Conservation (phyloP, 2,329 filamentous ascomycete species). For the Cladobotryum mycophilum region DNA sequence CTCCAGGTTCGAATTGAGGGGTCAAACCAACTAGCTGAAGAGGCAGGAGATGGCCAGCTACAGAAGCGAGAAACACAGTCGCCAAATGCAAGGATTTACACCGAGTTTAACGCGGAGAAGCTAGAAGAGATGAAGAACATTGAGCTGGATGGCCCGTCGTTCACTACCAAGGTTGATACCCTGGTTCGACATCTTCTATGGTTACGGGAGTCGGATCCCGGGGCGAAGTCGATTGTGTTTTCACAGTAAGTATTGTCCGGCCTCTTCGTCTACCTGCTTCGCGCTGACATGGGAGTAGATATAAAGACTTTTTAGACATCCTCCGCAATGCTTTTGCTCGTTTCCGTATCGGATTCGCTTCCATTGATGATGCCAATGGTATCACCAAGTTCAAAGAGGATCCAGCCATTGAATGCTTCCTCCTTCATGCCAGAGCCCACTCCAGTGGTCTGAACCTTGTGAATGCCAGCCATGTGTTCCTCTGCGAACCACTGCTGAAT, state of each 20-base stretch:
- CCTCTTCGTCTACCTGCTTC: not conserved
- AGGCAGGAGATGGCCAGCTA: conserved; percentile 7
- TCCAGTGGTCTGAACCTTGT: conserved; percentile 86
- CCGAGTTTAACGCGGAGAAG: conserved; percentile 63
- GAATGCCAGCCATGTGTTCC: conserved; percentile 87
- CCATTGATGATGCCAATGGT: conserved; percentile 62
- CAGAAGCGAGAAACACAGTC: conserved; percentile 15
- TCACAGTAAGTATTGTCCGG: conserved; percentile 52
- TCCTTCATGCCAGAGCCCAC: conserved; percentile 84
- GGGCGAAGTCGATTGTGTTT: conserved; percentile 89
- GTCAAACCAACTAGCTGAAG: not conserved
- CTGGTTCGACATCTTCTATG: conserved; percentile 75
- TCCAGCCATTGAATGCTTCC: conserved; percentile 68
- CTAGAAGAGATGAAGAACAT: conserved; percentile 77
- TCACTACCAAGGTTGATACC: conserved; percentile 86
- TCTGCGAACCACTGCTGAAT: conserved; percentile 91
- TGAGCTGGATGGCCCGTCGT: conserved; percentile 65
- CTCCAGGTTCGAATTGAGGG: conserved; percentile 53
- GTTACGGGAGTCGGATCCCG: conserved; percentile 76
- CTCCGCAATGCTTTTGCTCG: conserved; percentile 62
- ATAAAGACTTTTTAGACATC: conserved; percentile 71
- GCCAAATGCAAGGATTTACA: conserved; percentile 59
- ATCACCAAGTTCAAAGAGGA: conserved; percentile 73
- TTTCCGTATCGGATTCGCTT: conserved; percentile 67
- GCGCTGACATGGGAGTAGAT: conserved; percentile 30